Evolutionary conservation across 805 yeast species (phyloP).

Genomic region (Myxozyma lipomycoides): DNA sequence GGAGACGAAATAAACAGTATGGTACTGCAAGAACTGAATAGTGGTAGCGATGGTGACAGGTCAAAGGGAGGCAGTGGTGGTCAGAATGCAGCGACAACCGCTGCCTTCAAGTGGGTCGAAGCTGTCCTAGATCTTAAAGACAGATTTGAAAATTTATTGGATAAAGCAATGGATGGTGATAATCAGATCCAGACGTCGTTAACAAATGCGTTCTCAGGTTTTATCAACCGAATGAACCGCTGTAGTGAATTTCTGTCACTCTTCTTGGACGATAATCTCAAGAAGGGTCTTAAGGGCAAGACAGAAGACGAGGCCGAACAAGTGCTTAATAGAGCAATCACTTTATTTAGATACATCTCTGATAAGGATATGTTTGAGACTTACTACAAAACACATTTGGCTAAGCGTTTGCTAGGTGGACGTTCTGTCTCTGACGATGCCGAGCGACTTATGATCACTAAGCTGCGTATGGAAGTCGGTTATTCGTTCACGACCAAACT

Average conservation of each 20-base stretch:
- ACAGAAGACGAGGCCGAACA: constrained; percentile 47
- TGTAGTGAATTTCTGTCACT: constrained; percentile 50
- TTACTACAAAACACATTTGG: constrained; percentile 78
- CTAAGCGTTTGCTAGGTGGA: constrained; percentile 64
- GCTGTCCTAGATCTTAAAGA: constrained; percentile 50
- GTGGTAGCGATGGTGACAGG: background rate
- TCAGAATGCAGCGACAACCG: constrained; percentile 40
- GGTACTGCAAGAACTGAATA: constrained; percentile 17
- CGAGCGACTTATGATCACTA: constrained; percentile 64
- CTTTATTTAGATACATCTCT: constrained; percentile 60
- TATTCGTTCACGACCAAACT: constrained; percentile 71
- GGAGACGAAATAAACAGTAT: constrained; percentile 43
- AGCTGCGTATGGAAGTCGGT: constrained; percentile 73
- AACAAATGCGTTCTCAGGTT: constrained; percentile 57
- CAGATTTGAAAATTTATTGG: constrained; percentile 49
- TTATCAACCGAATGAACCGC: constrained; percentile 32
- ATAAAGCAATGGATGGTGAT: constrained; percentile 49
- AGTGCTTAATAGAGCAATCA: constrained; percentile 52
- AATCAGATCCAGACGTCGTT: constrained; percentile 50
- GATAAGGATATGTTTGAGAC: constrained; percentile 86
- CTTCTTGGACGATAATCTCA: constrained; percentile 55
- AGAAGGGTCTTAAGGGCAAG: constrained; percentile 48
- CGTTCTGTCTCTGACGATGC: constrained; percentile 50
- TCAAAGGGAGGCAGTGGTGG: constrained; percentile 9
- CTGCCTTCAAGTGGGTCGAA: constrained; percentile 68